A percentile compares a stretch with the other conserved stretches of the same genome.
phyloP scores from a whole-genome alignment of 306 rosid species.

The Lathyrus aphaca region DNA sequence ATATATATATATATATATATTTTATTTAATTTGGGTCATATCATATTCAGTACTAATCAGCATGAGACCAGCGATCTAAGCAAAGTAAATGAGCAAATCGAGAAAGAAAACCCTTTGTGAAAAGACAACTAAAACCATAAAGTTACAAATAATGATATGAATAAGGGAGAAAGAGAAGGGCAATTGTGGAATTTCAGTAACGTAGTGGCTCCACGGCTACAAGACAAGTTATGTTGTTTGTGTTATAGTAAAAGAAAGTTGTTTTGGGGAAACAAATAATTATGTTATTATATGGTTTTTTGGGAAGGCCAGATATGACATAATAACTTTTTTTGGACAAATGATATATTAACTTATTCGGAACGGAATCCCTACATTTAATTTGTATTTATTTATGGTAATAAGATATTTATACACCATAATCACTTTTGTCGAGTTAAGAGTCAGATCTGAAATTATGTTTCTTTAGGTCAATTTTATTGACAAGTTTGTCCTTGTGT shows the following conservation, averaged over 20 bases:
- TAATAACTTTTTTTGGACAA: neutral
- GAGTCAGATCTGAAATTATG: constrained; percentile 38
- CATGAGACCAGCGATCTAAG: constrained; percentile 38
- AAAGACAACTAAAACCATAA: constrained; percentile 39
- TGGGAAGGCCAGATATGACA: constrained; percentile 53
- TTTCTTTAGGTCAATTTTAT: neutral
- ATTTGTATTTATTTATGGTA: constrained; percentile 22
- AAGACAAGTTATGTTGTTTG: constrained; percentile 11
- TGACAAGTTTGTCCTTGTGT: constrained; percentile 31
- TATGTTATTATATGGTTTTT: constrained; percentile 45
- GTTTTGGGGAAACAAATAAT: constrained; percentile 32
- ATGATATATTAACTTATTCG: constrained; percentile 1
- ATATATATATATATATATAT: neutral
- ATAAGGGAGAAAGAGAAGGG: constrained; percentile 5
- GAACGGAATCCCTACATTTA: constrained; percentile 50
- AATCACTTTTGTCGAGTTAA: constrained; percentile 34
- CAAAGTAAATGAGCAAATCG: constrained; percentile 40
- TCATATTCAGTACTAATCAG: constrained; percentile 33
- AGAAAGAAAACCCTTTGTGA: constrained; percentile 30
- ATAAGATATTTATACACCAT: constrained; percentile 11
- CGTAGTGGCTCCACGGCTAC: neutral
- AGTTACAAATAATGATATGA: neutral
- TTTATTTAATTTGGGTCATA: constrained; percentile 19
- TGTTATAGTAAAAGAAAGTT: constrained; percentile 14
- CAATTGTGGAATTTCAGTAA: constrained; percentile 1